A percentile compares a stretch with the other conserved stretches of the same genome.
phyloP scores from a whole-genome alignment of 805 yeast species.

The Candida tammaniensis region DNA sequence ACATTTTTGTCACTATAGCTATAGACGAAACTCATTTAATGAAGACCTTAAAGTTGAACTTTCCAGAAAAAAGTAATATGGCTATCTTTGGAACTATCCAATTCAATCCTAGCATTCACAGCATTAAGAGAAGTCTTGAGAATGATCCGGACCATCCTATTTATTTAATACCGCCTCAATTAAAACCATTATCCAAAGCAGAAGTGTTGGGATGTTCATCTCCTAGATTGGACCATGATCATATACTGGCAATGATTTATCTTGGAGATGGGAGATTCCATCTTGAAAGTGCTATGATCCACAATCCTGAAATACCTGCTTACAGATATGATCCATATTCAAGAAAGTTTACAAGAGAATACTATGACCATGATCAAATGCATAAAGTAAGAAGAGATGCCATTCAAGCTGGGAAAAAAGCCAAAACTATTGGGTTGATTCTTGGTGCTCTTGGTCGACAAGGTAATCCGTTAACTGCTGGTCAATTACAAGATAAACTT shows the following conservation, averaged over 20 bases:
- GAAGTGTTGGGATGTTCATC: conserved; percentile 97
- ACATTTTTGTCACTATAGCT: conserved; percentile 89
- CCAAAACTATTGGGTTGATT: conserved; percentile 75
- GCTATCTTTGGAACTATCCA: conserved; percentile 96
- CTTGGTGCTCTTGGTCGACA: conserved; percentile 95
- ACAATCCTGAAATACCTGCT: conserved; percentile 90
- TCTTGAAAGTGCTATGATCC: conserved; percentile 94
- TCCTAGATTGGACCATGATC: conserved; percentile 64
- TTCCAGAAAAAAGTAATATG: conserved; percentile 57
- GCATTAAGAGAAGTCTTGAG: conserved; percentile 60
- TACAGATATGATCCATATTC: conserved; percentile 94
- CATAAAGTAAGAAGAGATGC: conserved; percentile 73
- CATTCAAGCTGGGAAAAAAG: conserved; percentile 54
- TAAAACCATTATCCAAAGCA: conserved; percentile 88
- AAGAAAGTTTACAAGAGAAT: conserved; percentile 83
- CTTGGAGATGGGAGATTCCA: conserved; percentile 97
- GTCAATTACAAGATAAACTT: conserved; percentile 58
- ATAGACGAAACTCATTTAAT: conserved; percentile 82
- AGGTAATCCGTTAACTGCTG: conserved; percentile 79
- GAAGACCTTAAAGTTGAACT: conserved; percentile 72
- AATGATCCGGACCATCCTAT: conserved; percentile 48
- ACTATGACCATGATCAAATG: conserved; percentile 84
- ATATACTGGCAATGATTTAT: conserved; percentile 78
- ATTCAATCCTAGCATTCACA: conserved; percentile 91
- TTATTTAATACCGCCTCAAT: conserved; percentile 81